Conservation (phyloP, 2,329 filamentous ascomycete genomes). For the Penicillium brevicompactum region DNA sequence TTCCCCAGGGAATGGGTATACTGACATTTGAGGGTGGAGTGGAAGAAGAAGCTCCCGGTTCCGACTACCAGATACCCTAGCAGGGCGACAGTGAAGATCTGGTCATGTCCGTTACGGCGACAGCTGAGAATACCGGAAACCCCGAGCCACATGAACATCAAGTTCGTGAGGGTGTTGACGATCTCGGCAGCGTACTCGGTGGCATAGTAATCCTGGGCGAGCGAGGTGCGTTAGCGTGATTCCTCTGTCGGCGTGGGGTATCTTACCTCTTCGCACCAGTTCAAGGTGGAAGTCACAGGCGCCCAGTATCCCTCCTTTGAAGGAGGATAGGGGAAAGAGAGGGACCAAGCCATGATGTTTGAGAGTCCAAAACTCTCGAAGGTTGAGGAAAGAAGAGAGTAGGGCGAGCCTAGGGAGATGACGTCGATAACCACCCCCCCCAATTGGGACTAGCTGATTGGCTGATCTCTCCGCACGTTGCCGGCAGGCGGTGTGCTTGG, state of each 20-base stretch:
- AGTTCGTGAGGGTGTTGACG: conserved; percentile 79
- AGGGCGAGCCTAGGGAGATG: conserved; percentile 9
- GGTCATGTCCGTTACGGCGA: conserved; percentile 69
- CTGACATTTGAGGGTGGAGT: conserved; percentile 64
- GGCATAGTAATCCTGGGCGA: conserved; percentile 68
- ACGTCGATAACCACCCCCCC: conserved; percentile 20
- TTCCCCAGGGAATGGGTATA: not conserved
- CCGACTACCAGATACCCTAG: conserved; percentile 64
- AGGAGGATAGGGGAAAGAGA: conserved; percentile 47
- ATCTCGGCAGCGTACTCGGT: conserved; percentile 76
- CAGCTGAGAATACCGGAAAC: conserved; percentile 75
- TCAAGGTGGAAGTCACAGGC: conserved; percentile 70
- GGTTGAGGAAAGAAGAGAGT: not conserved
- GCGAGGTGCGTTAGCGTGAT: conserved; percentile 16
- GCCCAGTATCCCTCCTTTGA: conserved; percentile 64
- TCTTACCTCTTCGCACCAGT: conserved; percentile 77
- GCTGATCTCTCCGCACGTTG: conserved; percentile 20
- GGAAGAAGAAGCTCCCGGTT: conserved; percentile 64
- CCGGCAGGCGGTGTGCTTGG: conserved; percentile 11
- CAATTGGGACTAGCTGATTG: conserved; percentile 16
- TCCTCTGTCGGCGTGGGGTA: not conserved
- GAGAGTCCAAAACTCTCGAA: not conserved
- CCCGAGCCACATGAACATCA: conserved; percentile 78
- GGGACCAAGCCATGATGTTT: conserved; percentile 30
- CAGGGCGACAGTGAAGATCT: conserved; percentile 71